phyloP scores from a whole-genome alignment of 306 rosid genomes.

The Gillenia trifoliata region DNA sequence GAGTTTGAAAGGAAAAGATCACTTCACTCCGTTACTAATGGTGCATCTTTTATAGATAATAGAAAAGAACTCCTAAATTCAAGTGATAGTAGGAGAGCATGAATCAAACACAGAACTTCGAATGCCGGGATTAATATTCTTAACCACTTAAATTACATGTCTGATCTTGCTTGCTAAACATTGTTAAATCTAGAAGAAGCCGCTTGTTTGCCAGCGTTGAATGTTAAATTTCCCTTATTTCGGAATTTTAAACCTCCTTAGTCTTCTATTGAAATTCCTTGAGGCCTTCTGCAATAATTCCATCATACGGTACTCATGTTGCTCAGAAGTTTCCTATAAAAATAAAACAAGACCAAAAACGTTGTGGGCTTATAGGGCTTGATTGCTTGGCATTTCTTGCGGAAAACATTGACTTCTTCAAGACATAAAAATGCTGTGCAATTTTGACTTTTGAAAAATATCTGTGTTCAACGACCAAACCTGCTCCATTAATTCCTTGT shows the following conservation, averaged over 20 bases:
- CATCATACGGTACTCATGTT: background rate
- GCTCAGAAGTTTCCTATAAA: background rate
- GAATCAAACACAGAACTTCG: no score
- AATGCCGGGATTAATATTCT: no score
- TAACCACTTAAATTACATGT: no score
- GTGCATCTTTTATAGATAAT: no score
- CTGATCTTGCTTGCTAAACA: no score
- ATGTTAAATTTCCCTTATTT: background rate
- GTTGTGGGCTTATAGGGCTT: no score
- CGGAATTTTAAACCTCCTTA: background rate
- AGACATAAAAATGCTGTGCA: background rate
- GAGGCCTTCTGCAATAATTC: background rate
- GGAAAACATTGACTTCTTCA: background rate
- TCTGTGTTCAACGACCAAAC: background rate
- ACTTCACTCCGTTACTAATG: no score
- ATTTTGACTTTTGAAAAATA: background rate
- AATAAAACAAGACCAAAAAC: background rate
- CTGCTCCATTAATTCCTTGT: background rate
- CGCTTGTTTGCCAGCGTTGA: background rate
- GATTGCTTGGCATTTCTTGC: background rate
- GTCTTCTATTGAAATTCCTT: background rate
- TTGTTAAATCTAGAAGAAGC: no score
- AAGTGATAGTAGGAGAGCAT: no score
- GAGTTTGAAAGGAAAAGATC: no score
- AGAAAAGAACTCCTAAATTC: no score